Conservation (phyloP, 2,329 filamentous ascomycete genomes). For the Anisogramma anomala region DNA sequence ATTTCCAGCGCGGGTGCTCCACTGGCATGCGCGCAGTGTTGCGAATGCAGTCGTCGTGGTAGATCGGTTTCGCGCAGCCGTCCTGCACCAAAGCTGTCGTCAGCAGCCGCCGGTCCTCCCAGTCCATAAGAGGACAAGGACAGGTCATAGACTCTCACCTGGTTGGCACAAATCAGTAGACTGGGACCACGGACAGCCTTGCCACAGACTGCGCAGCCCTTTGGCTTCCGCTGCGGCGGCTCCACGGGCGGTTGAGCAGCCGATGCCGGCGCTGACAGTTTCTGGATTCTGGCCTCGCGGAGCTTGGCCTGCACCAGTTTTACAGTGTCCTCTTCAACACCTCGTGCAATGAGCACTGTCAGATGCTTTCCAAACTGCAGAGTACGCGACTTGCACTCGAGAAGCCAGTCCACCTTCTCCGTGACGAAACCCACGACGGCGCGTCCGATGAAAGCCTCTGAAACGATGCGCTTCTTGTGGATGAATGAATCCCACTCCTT, state of each 20-base stretch:
- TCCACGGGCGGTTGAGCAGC: slow-evolving; percentile 21
- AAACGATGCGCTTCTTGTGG: slow-evolving; percentile 37
- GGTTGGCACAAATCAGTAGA: slow-evolving; percentile 38
- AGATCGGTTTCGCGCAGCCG: slow-evolving; percentile 33
- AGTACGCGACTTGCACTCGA: slow-evolving; percentile 34
- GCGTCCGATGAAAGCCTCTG: slow-evolving; percentile 39
- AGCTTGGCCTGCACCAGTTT: slow-evolving; percentile 31
- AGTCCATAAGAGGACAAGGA: neutral
- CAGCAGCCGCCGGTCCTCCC: slow-evolving; percentile 10
- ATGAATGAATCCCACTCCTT: slow-evolving; percentile 47
- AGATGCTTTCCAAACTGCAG: slow-evolving; percentile 45
- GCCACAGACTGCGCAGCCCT: slow-evolving; percentile 37
- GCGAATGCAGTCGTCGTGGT: slow-evolving; percentile 37
- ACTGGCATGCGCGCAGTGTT: slow-evolving; percentile 26
- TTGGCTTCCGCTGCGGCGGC: slow-evolving; percentile 30
- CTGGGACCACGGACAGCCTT: slow-evolving; percentile 36
- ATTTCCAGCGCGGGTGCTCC: slow-evolving; percentile 29
- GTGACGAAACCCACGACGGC: slow-evolving; percentile 41
- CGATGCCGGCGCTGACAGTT: slow-evolving; percentile 15
- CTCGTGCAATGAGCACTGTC: slow-evolving; percentile 37
- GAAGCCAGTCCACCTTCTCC: slow-evolving; percentile 41
- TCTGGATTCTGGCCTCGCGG: slow-evolving; percentile 29
- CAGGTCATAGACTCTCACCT: slow-evolving; percentile 26
- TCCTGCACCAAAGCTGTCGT: slow-evolving; percentile 18
- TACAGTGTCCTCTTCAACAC: slow-evolving; percentile 34